phyloP scores from a whole-genome alignment of 192 early-diverging fungal genomes.

The Backusella sp. region DNA sequence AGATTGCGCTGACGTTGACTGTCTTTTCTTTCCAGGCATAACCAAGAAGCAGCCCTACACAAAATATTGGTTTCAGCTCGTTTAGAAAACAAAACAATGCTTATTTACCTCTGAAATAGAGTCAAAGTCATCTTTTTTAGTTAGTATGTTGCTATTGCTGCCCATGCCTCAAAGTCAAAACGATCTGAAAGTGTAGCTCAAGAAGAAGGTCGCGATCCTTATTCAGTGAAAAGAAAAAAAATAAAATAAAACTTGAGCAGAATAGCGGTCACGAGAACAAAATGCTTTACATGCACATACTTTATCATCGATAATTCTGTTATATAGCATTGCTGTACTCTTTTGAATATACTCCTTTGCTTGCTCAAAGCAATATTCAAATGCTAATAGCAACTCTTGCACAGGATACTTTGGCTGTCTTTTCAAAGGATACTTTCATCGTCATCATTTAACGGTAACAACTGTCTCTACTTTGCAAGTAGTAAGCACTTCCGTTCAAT shows the following conservation, averaged over 20 bases:
- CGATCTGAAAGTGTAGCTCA: neutral
- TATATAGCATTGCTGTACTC: no score
- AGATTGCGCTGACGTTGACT: slow-evolving; percentile 4
- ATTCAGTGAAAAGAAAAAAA: neutral
- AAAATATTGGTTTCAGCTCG: neutral
- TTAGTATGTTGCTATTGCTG: neutral
- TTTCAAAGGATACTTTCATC: no score
- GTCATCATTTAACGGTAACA: no score
- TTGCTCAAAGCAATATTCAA: no score
- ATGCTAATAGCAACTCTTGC: no score
- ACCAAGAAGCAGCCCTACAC: slow-evolving; percentile 45
- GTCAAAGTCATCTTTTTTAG: slow-evolving; percentile 37
- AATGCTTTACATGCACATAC: neutral
- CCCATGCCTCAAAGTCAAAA: neutral
- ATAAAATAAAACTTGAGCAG: neutral
- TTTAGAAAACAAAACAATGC: neutral
- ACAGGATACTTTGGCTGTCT: no score
- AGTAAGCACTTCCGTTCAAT: neutral
- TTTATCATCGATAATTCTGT: no score
- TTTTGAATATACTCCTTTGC: no score
- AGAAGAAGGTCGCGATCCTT: slow-evolving; percentile 4
- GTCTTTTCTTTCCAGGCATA: slow-evolving; percentile 21
- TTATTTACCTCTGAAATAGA: slow-evolving; percentile 44
- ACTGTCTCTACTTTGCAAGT: no score
- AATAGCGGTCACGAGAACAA: neutral